A percentile compares a stretch with the other conserved stretches of the same genome.
Evolutionary conservation across 176 grass and related monocot genomes (phyloP).

Genomic region (Oryza punctata): DNA sequence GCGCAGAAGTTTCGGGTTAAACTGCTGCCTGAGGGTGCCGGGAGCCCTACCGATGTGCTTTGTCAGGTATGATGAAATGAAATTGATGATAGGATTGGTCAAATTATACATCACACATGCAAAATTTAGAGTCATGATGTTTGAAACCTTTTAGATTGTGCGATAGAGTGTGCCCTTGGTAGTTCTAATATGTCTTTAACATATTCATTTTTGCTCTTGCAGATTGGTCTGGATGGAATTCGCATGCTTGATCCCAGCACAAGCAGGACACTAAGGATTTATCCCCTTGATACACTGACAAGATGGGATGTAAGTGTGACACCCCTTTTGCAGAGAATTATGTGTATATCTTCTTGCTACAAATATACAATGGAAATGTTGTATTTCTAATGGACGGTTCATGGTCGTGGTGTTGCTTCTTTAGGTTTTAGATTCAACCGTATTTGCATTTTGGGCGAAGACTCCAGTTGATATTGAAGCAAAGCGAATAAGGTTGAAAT

Average conservation of each 20-base stretch:
- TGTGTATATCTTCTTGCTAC: background rate
- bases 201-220: constrained; percentile 18
- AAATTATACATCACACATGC: background rate
- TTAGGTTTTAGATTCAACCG: constrained; percentile 80
- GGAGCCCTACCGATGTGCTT: constrained; percentile 81
- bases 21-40: constrained; percentile 77
- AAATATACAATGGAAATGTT: background rate
- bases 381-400: constrained; percentile 31
- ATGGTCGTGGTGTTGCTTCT: constrained; percentile 21
- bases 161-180: background rate
- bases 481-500: constrained; percentile 90
- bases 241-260: constrained; percentile 95
- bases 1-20: constrained; percentile 97
- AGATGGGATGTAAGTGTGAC: constrained; percentile 76
- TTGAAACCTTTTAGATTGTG: background rate
- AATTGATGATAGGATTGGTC: background rate
- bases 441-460: constrained; percentile 95
- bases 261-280: constrained; percentile 75
- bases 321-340: background rate
- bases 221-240: constrained; percentile 99
- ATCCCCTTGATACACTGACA: constrained; percentile 82
- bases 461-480: constrained; percentile 77
- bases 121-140: background rate
- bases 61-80: constrained; percentile 63
- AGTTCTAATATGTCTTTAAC: background rate